Conservation (phyloP, 2,329 filamentous ascomycete genomes). For the Bipolaris sorokiniana region DNA sequence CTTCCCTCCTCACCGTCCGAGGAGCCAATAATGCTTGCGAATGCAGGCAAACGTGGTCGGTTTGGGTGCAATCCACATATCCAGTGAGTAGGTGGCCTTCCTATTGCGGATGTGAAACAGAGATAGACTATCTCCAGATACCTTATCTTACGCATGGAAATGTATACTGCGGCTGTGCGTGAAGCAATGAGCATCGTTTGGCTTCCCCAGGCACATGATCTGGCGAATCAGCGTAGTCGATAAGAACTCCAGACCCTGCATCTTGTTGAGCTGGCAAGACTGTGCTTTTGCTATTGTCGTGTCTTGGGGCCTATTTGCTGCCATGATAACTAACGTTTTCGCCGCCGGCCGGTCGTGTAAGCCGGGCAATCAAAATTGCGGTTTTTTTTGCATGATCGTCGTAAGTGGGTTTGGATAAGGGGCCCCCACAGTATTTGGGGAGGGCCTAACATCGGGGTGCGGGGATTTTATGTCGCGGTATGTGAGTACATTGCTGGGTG, state of each 20-base stretch:
- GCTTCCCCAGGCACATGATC: background rate
- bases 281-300: slow-evolving; percentile 5
- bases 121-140: slow-evolving; percentile 17
- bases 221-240: slow-evolving; percentile 4
- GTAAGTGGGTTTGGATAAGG: background rate
- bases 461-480: background rate
- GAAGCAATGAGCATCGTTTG: slow-evolving; percentile 10
- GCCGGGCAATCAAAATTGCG: background rate
- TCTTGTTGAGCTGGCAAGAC: background rate
- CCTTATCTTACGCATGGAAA: slow-evolving; percentile 35
- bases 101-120: slow-evolving; percentile 43
- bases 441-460: background rate
- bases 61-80: slow-evolving; percentile 17
- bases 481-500: slow-evolving; percentile 17
- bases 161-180: slow-evolving; percentile 18
- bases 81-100: slow-evolving; percentile 27
- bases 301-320: background rate
- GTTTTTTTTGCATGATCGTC: background rate
- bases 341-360: slow-evolving; percentile 5
- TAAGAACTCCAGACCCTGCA: slow-evolving; percentile 3
- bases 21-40: slow-evolving; percentile 32
- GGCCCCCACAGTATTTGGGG: slow-evolving; percentile 12
- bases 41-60: background rate
- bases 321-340: slow-evolving; percentile 1
- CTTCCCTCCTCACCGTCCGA: slow-evolving; percentile 16